Evolutionary conservation across 1,284 basidiomycete species (phyloP).

Genomic region (Trametes versicolor): DNA sequence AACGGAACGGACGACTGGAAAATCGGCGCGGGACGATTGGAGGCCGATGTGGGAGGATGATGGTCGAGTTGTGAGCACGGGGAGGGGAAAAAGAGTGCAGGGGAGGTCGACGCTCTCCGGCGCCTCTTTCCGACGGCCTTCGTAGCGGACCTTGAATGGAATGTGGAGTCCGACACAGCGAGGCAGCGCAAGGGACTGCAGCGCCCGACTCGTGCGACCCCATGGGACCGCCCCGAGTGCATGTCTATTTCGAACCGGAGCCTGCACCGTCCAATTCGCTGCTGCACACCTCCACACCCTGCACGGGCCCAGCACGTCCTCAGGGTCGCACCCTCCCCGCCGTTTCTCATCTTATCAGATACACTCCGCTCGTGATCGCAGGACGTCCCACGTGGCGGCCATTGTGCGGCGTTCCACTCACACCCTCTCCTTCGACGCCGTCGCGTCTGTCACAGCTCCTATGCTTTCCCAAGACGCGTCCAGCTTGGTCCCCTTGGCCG

Average conservation of each 20-base stretch:
- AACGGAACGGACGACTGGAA: neutral
- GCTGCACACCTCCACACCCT: neutral
- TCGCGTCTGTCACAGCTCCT: conserved; percentile 18
- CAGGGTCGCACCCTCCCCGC: conserved; percentile 14
- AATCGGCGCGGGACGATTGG: conserved; percentile 11
- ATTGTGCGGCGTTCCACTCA: conserved; percentile 6
- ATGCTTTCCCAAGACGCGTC: conserved; percentile 32
- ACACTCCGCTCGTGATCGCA: conserved; percentile 15
- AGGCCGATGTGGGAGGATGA: conserved; percentile 4
- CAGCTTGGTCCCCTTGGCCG: conserved; percentile 40
- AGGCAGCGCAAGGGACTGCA: conserved; percentile 4
- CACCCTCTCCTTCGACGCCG: conserved; percentile 14
- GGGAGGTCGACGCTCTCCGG: conserved; percentile 1
- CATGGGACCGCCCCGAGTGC: conserved; percentile 9
- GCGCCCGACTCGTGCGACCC: conserved; percentile 8
- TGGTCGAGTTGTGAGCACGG: conserved; percentile 4
- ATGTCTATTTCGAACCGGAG: conserved; percentile 2
- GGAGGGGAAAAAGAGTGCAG: neutral
- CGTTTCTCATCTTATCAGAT: conserved; percentile 37
- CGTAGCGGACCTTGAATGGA: conserved; percentile 20
- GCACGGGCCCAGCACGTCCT: conserved; percentile 17
- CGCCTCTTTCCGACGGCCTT: conserved; percentile 9
- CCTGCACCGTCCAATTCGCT: conserved; percentile 2
- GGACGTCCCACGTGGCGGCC: conserved; percentile 26
- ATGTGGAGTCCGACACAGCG: conserved; percentile 16